phyloP scores from a whole-genome alignment of 371 early-diverging fungal genomes.

The Rhizopus arrhizus region DNA sequence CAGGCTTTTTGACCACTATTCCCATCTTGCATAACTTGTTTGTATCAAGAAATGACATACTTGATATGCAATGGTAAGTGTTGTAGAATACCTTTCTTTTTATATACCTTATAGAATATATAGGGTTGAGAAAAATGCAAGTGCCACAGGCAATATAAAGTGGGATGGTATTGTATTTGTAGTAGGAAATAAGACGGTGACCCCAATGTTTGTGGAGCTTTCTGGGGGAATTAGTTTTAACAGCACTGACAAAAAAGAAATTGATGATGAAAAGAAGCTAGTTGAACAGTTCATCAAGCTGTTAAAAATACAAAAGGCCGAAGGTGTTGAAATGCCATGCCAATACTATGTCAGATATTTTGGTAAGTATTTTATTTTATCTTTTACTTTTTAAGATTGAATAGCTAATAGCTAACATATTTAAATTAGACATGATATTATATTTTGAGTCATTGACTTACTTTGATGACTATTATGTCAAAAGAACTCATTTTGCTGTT shows the following conservation, averaged over 20 bases:
- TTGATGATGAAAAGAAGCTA: slow-evolving; percentile 19
- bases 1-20: slow-evolving; percentile 13
- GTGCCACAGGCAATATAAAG: slow-evolving; percentile 15
- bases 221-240: slow-evolving; percentile 16
- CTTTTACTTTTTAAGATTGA: slow-evolving; percentile 21
- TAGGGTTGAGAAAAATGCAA: slow-evolving; percentile 20
- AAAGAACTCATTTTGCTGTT: slow-evolving; percentile 17
- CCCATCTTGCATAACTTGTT: slow-evolving; percentile 15
- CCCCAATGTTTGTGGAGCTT: slow-evolving; percentile 23
- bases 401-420: slow-evolving; percentile 18
- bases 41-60: slow-evolving; percentile 14
- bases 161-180: slow-evolving; percentile 23
- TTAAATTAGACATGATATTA: slow-evolving; percentile 20
- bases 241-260: slow-evolving; percentile 13
- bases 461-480: slow-evolving; percentile 20
- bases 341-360: slow-evolving; percentile 18
- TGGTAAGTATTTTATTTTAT: slow-evolving; percentile 17
- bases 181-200: slow-evolving; percentile 15
- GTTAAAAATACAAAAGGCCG: slow-evolving; percentile 15
- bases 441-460: slow-evolving; percentile 18
- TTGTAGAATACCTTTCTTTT: slow-evolving; percentile 6
- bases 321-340: slow-evolving; percentile 13
- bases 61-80: slow-evolving; percentile 20
- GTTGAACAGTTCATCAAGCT: slow-evolving; percentile 16
- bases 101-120: slow-evolving; percentile 13